These are phyloP conservation scores for Aspergillus pseudotamarii DNA, from an alignment of 2,329 filamentous ascomycete genomes.

Conservation along the genomic window DNA sequence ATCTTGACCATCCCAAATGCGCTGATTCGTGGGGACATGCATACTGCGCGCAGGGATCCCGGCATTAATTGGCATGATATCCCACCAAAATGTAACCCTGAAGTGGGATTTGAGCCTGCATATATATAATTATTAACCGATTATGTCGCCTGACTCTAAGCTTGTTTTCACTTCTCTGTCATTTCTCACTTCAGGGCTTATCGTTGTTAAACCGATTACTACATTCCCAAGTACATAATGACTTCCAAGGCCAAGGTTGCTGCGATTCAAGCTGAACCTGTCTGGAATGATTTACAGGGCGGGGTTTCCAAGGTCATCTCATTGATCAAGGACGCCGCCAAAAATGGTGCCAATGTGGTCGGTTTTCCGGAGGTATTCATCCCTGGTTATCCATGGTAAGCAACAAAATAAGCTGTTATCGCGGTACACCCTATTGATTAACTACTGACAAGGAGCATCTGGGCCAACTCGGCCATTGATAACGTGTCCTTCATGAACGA, in stretches of 20 bases:
- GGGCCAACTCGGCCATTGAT: neutral
- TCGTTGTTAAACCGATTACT: neutral
- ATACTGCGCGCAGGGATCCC: neutral
- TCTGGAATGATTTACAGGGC: slow-evolving; percentile 38
- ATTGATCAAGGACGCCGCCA: slow-evolving; percentile 57
- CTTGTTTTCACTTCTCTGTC: neutral
- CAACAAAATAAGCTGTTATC: too few relatives aligned
- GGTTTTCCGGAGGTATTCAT: slow-evolving; percentile 56
- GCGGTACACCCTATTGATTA: neutral
- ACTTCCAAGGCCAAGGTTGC: slow-evolving; percentile 3
- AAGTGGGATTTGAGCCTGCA: neutral
- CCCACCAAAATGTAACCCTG: neutral
- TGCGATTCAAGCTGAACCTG: slow-evolving; percentile 56
- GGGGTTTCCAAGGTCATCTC: slow-evolving; percentile 56
- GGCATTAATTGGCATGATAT: neutral
- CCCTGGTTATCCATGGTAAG: slow-evolving; percentile 43
- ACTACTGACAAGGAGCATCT: slow-evolving; percentile 8
- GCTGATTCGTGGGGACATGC: neutral
- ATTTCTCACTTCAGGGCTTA: neutral
- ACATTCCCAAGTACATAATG: neutral
- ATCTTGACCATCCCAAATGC: too few relatives aligned
- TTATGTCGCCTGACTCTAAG: neutral
- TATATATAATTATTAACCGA: neutral
- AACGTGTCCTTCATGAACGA: slow-evolving; percentile 6
- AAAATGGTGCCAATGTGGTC: slow-evolving; percentile 55